A percentile compares a stretch with the other conserved stretches of the same genome.
These are phyloP conservation scores for Amanita polypyramis DNA, from an alignment of 768 basidiomycete genomes.

Conservation along the genomic window DNA sequence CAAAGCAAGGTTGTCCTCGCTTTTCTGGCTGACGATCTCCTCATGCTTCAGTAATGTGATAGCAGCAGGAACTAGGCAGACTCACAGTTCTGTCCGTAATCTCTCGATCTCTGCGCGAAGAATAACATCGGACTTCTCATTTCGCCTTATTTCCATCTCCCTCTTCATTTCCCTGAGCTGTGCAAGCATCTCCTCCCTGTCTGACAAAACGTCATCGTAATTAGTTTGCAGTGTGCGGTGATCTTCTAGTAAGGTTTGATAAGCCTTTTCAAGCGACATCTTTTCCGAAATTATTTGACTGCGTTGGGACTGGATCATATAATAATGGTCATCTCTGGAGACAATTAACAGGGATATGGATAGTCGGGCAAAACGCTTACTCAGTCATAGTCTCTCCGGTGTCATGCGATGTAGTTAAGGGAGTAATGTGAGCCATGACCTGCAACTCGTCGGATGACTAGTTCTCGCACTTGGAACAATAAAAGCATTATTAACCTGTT, in stretches of 20 bases:
- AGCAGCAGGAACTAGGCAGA: constrained; percentile 10
- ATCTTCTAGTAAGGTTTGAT: constrained; percentile 66
- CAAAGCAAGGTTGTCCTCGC: constrained; percentile 82
- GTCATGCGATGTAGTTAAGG: constrained; percentile 35
- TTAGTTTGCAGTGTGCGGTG: constrained; percentile 64
- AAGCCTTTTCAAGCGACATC: constrained; percentile 76
- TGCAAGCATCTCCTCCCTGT: constrained; percentile 66
- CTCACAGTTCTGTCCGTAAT: constrained; percentile 77
- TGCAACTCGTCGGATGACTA: constrained; percentile 16
- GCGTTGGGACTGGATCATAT: constrained; percentile 72
- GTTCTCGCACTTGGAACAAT: background rate
- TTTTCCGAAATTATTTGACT: constrained; percentile 75
- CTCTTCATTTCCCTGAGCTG: constrained; percentile 51
- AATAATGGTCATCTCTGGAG: constrained; percentile 78
- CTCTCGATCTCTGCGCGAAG: constrained; percentile 77
- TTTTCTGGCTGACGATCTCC: constrained; percentile 65
- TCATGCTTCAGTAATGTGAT: constrained; percentile 15
- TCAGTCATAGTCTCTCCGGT: constrained; percentile 68
- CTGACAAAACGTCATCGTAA: constrained; percentile 65
- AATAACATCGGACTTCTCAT: constrained; percentile 67
- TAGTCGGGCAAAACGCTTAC: constrained; percentile 31
- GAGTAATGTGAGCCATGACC: constrained; percentile 69
- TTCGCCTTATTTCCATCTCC: constrained; percentile 49
- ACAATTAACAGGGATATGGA: background rate
- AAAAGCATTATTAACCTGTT: constrained; percentile 46